Evolutionary conservation across 768 basidiomycete genomes (phyloP), one percentile per base, ranked within the genome.

Genomic region (Amanita phalloides): DNA sequence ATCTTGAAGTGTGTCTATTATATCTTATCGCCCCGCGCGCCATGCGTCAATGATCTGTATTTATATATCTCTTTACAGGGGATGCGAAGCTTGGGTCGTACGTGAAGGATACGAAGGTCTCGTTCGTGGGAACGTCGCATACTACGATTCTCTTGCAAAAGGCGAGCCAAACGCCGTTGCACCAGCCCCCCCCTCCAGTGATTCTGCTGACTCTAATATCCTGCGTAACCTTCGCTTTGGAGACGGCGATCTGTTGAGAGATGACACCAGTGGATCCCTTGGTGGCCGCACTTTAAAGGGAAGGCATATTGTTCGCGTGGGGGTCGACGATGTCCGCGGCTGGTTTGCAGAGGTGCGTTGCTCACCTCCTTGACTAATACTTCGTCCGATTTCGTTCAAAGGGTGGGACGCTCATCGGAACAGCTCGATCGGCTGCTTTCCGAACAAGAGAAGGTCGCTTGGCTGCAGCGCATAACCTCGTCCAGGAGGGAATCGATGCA

Each of bases 41-140:
- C 8, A 20, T 8, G 32, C n/a, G 28, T 23, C 14, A 47, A 11
- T 49, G 13, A 38, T 28, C 5, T 32, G 20, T 51, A 35, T 42
- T 39, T 51, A 38, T 39, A 25, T 43, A 13, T 45, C 33, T 21
- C 41, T 21, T 21, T 49, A 6, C 61, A 95, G 96, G 70, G 94
- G 92, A 33, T 98, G 93, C 66, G 90, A 98, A 65, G 85, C 89
- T 11, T 99, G 84, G 76, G 83, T 98, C 56, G 90, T 99, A 54
- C 88, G 96, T 35, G 96, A 99, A 70, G 96, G 96, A 36, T 99
- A 97, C 72, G 94, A 98, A 64, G 96, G 96, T 21, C 84, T 98
- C 54, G 94, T 99, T 9, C 80, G 86, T 53, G 96, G 96, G n/a
- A 98, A 94, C 66, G 63, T 70, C 3, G 71, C 75, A 25, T 55